Evolutionary conservation across 2,329 filamentous ascomycete species (phyloP).

Genomic region (Xylaria sp.): DNA sequence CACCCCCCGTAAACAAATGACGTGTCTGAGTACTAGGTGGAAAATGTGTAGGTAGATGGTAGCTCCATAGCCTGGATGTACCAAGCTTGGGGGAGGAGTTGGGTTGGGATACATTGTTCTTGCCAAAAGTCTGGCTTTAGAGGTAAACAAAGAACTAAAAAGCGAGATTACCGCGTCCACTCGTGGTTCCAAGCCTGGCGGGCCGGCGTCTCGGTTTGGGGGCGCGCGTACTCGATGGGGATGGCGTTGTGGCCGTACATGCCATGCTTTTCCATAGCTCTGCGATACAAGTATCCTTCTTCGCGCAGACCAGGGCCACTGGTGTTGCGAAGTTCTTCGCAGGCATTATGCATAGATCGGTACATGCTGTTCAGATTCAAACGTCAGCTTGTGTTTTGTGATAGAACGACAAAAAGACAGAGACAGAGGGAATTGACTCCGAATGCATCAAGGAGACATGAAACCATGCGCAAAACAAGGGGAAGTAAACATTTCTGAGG

Average conservation of each 20-base stretch:
- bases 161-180: conserved; percentile 62
- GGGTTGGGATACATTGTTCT: background rate
- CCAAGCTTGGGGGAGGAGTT: background rate
- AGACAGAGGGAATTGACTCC: background rate
- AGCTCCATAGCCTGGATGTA: background rate
- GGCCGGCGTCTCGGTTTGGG: conserved; percentile 77
- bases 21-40: background rate
- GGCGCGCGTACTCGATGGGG: conserved; percentile 85
- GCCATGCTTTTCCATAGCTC: conserved; percentile 87
- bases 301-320: conserved; percentile 52
- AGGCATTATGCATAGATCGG: conserved; percentile 76
- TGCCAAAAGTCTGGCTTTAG: background rate
- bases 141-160: background rate
- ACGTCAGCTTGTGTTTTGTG: background rate
- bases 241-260: conserved; percentile 67
- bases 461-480: background rate
- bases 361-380: conserved; percentile 48
- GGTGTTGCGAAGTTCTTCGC: conserved; percentile 70
- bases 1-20: background rate
- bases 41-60: background rate
- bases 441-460: background rate
- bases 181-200: conserved; percentile 84
- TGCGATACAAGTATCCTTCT: conserved; percentile 72
- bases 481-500: background rate
- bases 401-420: background rate